Base-by-base conservation (phyloP, 306 rosid genomes). In the Erythrophleum fordii region DNA sequence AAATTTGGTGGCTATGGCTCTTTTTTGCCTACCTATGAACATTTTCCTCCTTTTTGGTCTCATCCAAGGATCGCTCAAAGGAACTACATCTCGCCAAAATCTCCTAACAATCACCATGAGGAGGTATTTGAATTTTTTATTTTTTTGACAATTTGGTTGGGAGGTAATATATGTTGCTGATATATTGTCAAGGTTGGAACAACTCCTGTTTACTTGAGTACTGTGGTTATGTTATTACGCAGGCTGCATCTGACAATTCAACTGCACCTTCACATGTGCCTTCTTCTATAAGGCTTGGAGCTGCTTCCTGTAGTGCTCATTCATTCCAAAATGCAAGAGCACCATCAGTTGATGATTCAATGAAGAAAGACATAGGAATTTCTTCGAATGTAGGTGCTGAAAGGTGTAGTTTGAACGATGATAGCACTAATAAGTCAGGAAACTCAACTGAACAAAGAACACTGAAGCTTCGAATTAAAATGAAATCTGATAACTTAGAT, bases 1-100 rank as follows among this genome's bases (percentile, higher is more conserved):
- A 90, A 77, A 79, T 86, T 53, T 90, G 94, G 92, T 61, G 90
- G 79, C 76, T 94, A 94, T 86, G 97, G 98, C 79, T 82, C 97
- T 35, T 94, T 94, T 88, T 89, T 94, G 80, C 91, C 92, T 31
- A 68, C 90, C 29, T 52, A 85, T 68, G 91, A 88, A 75, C 85
- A 90, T 20, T 66, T 22, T 73, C 77, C 86, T 18, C 69, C 87
- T 72, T 11, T 69, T 51, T 37, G 11, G 67, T 76, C 91, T 75
- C 83, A 82, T 78, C 87, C 90, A 73, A 87, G 72, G 86, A 81
- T 86, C 69, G 90, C 84, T 18, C 91, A 85, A 81, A 88, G 80
- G 83, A 85, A 82, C 83, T 85, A 75, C 84, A 81, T 68, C 69
- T 75, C 87, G 68, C 81, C 86, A 48, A 83, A 72, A 69, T 83